These are phyloP conservation scores for Clausena lansium DNA, from an alignment of 345 rosid genomes.

Conservation along the genomic window DNA sequence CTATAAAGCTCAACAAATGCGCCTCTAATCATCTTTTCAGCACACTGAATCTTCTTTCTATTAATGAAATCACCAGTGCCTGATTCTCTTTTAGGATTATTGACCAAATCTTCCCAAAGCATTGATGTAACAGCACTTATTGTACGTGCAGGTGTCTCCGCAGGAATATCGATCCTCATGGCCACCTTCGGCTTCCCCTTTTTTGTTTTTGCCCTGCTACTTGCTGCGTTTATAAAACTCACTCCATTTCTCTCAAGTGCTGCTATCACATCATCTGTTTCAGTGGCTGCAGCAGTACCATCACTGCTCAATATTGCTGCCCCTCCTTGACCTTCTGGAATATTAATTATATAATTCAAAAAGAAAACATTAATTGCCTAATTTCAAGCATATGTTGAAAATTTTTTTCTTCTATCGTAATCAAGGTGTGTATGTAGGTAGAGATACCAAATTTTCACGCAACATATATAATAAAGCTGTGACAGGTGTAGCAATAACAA, in stretches of 20 bases:
- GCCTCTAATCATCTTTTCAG: constrained; percentile 80
- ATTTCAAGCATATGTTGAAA: background rate
- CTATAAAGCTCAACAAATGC: constrained; percentile 88
- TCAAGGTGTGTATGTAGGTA: background rate
- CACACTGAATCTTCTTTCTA: constrained; percentile 76
- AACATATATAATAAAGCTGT: background rate
- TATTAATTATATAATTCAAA: constrained; percentile 4
- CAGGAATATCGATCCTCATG: constrained; percentile 75
- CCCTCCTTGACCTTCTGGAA: constrained; percentile 36
- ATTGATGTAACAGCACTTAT: constrained; percentile 63
- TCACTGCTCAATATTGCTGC: constrained; percentile 37
- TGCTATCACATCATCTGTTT: constrained; percentile 66
- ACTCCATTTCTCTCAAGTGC: constrained; percentile 77
- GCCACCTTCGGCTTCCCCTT: constrained; percentile 76
- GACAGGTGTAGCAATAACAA: background rate
- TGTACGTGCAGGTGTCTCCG: constrained; percentile 53
- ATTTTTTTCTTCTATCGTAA: background rate
- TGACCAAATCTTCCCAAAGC: constrained; percentile 90
- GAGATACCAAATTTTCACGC: background rate
- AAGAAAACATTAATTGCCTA: background rate
- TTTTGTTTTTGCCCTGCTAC: constrained; percentile 54
- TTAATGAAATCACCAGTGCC: constrained; percentile 51
- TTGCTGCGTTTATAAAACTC: constrained; percentile 58
- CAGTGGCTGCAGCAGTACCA: constrained; percentile 32
- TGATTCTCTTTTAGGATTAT: constrained; percentile 59